Percentiles rank a stretch among this genome's conserved stretches.
phyloP scores from a whole-genome alignment of 2,329 filamentous ascomycete genomes.

The Exophiala spinifera region DNA sequence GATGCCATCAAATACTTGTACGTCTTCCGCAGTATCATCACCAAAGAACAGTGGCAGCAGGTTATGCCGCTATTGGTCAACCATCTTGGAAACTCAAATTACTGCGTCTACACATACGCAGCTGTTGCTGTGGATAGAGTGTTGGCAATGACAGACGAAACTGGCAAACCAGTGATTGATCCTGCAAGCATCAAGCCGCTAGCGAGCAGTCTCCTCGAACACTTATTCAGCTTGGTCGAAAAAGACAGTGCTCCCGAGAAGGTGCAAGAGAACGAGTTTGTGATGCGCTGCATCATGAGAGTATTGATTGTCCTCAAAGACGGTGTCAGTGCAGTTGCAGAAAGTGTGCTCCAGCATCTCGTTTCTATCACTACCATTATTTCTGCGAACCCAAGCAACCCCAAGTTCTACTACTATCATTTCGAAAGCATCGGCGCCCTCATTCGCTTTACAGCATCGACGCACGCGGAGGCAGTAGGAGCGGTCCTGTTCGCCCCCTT shows the following conservation, averaged over 20 bases:
- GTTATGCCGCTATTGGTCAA: slow-evolving; percentile 88
- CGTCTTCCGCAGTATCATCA: slow-evolving; percentile 91
- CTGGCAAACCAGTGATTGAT: slow-evolving; percentile 75
- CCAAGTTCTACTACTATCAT: slow-evolving; percentile 96
- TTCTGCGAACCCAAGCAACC: slow-evolving; percentile 92
- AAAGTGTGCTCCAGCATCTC: slow-evolving; percentile 77
- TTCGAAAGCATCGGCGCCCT: slow-evolving; percentile 92
- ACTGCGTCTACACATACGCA: slow-evolving; percentile 96
- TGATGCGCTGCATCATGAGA: slow-evolving; percentile 98
- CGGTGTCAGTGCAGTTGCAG: slow-evolving; percentile 68
- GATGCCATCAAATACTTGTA: slow-evolving; percentile 98
- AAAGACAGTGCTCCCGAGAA: slow-evolving; percentile 81
- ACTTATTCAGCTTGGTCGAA: slow-evolving; percentile 88
- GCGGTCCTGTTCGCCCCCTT: slow-evolving; percentile 79
- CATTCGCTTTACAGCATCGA: slow-evolving; percentile 68
- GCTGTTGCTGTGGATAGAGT: slow-evolving; percentile 95
- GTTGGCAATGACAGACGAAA: slow-evolving; percentile 71
- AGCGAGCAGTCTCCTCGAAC: slow-evolving; percentile 79
- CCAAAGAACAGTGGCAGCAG: slow-evolving; percentile 84
- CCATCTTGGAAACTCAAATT: slow-evolving; percentile 84
- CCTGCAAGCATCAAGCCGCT: slow-evolving; percentile 74
- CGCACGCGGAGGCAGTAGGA: slow-evolving; percentile 65
- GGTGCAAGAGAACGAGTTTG: slow-evolving; percentile 96
- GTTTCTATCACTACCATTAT: slow-evolving; percentile 89
- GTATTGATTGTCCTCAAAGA: slow-evolving; percentile 93